Evolutionary conservation across 768 basidiomycete species (phyloP).

Genomic region (Trametes villosa): DNA sequence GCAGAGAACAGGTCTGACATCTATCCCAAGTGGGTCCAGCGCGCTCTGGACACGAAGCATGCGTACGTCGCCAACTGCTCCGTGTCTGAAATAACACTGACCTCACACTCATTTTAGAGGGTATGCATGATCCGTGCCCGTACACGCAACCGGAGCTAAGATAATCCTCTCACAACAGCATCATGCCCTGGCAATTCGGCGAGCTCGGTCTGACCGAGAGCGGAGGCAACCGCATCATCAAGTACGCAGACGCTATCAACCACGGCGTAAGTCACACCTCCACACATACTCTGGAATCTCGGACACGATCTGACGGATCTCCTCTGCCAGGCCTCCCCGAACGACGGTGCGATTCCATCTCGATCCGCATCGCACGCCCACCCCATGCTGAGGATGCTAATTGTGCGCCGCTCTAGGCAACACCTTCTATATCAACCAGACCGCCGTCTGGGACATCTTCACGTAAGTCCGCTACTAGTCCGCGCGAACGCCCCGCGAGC

Average conservation of each 20-base stretch:
- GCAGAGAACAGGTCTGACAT: slow-evolving; percentile 53
- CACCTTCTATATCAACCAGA: slow-evolving; percentile 58
- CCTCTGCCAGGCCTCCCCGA: slow-evolving; percentile 50
- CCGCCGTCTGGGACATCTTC: slow-evolving; percentile 54
- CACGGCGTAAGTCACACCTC: slow-evolving; percentile 41
- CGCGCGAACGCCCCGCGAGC: not conserved
- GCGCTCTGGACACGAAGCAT: slow-evolving; percentile 53
- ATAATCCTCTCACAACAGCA: slow-evolving; percentile 36
- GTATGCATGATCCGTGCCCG: slow-evolving; percentile 9
- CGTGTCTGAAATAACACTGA: not conserved
- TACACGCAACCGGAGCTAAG: not conserved
- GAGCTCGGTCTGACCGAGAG: slow-evolving; percentile 51
- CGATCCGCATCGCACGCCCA: slow-evolving; percentile 4
- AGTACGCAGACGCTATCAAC: slow-evolving; percentile 57
- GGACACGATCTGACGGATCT: slow-evolving; percentile 14
- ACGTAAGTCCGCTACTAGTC: slow-evolving; percentile 40
- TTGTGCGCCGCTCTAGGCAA: slow-evolving; percentile 41
- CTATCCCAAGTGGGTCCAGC: slow-evolving; percentile 55
- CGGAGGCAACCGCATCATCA: slow-evolving; percentile 56
- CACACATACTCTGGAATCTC: slow-evolving; percentile 1
- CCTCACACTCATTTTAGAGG: slow-evolving; percentile 17
- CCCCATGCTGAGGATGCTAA: slow-evolving; percentile 3
- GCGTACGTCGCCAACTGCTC: slow-evolving; percentile 40
- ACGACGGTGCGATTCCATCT: slow-evolving; percentile 47
- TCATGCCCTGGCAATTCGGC: slow-evolving; percentile 66